Base-by-base conservation (phyloP, 2,329 filamentous ascomycete genomes). In the Knoxdaviesia proteae region DNA sequence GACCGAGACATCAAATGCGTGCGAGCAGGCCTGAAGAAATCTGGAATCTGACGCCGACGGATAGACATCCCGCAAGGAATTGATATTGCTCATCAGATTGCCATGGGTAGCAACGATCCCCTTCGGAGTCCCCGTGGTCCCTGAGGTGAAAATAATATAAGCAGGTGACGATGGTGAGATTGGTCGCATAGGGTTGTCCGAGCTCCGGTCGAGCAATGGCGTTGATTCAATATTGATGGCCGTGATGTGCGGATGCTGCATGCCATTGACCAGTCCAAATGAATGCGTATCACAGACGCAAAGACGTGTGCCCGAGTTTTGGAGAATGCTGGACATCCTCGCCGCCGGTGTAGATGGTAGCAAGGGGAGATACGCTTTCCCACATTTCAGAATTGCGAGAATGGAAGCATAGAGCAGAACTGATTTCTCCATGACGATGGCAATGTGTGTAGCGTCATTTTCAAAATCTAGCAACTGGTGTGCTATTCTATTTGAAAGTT, bases 1-100 rank as follows among this genome's bases (percentile, higher is more conserved):
- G 0, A 92, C 80, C 0, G 84, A 92, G 2, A 92, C 77, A 52
- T 92, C 83, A 53, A 92, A 93, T 0, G 79, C 80, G 52, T 86
- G 81, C 0, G 83, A 88, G 52, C 81, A 92, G 2, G 81, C 74
- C 56, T 93, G 86, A 0, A 94, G 62, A 33, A 93, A 62, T n/a
- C 75, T 69, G 1, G 75, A 70, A 0, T 35, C 36, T 6, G 45
- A 32, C 1, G 59, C 53, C 0, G 62, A 60, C 0, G 81, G 80
- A 52, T 92, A 93, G 0, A 82, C 60, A 3, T 65, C 60, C 3
- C 68, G 65, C 6, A 94, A 63, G 7, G 71, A 64, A 11, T 72
- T 63, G n/a, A 93, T 62, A 48, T 92, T 88, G 55, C 79, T 81
- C 43, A 78, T 63, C 37, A 93, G 68, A 50, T 84, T 92, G 36